Percentiles rank a stretch among this genome's conserved stretches.
phyloP scores from a whole-genome alignment of 164 flowering plant genomes.

The Annona squamosa region DNA sequence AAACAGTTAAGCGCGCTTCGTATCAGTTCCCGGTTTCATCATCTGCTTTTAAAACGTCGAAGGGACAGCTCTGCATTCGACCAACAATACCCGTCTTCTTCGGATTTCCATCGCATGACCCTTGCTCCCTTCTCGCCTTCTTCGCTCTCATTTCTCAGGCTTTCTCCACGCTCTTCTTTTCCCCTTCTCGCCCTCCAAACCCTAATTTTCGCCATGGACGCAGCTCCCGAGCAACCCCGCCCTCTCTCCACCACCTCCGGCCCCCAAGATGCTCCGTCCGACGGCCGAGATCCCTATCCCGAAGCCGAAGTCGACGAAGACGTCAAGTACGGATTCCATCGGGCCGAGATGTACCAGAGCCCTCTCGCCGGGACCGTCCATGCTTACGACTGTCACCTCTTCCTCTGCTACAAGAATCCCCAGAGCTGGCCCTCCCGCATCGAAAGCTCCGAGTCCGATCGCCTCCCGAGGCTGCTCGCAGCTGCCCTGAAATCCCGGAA shows the following conservation, averaged over 20 bases:
- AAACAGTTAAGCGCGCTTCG: no score
- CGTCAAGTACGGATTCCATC: conserved; percentile 56
- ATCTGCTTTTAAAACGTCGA: no score
- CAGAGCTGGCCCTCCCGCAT: conserved; percentile 60
- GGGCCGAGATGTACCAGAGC: conserved; percentile 62
- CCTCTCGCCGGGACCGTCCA: conserved; percentile 53
- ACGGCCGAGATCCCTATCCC: conserved; percentile 2
- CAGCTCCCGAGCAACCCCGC: conserved; percentile 9
- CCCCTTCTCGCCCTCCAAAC: conserved; percentile 7
- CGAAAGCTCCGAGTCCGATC: conserved; percentile 49
- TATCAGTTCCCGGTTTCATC: no score
- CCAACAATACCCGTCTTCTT: no score
- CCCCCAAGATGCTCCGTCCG: conserved; percentile 9
- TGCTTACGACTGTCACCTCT: conserved; percentile 71
- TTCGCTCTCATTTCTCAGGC: not conserved
- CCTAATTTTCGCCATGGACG: conserved; percentile 25
- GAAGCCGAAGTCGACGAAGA: conserved; percentile 18
- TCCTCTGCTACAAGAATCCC: conserved; percentile 69
- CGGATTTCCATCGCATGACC: no score
- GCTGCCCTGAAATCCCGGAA: conserved; percentile 51
- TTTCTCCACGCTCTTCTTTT: not conserved
- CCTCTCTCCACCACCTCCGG: not conserved
- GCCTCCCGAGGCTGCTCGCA: conserved; percentile 53
- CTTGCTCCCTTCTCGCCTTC: not conserved
- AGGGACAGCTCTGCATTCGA: no score